Percentiles rank a stretch among this genome's conserved stretches.
Conservation (phyloP, 2,329 filamentous ascomycete genomes). For the Diaporthe longicolla region DNA sequence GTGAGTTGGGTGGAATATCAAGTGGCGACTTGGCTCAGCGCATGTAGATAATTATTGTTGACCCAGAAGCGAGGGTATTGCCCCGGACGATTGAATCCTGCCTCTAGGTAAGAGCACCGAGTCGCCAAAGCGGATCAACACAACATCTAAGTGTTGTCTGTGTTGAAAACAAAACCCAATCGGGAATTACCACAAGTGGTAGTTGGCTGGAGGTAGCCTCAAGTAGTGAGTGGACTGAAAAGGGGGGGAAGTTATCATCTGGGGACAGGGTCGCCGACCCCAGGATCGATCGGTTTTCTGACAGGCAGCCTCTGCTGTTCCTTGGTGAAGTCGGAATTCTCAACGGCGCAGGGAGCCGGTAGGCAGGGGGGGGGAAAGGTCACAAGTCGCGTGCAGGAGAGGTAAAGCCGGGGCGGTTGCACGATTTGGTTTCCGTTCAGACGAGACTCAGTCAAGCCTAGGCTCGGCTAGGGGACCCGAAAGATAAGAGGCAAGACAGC, state of each 20-base stretch:
- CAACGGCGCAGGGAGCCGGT: conserved; percentile 20
- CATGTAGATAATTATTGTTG: background rate
- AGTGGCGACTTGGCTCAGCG: conserved; percentile 12
- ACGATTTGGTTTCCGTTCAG: conserved; percentile 27
- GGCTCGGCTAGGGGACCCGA: conserved; percentile 35
- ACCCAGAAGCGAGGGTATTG: background rate
- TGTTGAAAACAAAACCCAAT: conserved; percentile 35
- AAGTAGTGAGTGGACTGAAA: conserved; percentile 20
- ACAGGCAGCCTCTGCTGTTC: background rate
- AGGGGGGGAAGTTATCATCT: conserved; percentile 8
- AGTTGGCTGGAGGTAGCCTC: conserved; percentile 30
- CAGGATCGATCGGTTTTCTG: conserved; percentile 25
- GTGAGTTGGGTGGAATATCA: conserved; percentile 18
- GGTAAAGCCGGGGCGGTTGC: conserved; percentile 19
- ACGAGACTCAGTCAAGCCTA: conserved; percentile 38
- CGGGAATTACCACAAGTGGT: conserved; percentile 39
- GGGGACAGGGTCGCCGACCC: conserved; percentile 33
- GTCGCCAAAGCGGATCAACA: background rate
- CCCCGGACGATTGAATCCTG: background rate
- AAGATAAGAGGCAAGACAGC: conserved; percentile 41
- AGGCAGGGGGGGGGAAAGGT: background rate
- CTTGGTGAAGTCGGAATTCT: background rate
- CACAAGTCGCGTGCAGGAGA: conserved; percentile 29
- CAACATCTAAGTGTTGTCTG: conserved; percentile 12
- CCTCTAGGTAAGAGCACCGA: conserved; percentile 16